Conservation (phyloP, 139 green algal species). For the Micractinium conductrix region DNA sequence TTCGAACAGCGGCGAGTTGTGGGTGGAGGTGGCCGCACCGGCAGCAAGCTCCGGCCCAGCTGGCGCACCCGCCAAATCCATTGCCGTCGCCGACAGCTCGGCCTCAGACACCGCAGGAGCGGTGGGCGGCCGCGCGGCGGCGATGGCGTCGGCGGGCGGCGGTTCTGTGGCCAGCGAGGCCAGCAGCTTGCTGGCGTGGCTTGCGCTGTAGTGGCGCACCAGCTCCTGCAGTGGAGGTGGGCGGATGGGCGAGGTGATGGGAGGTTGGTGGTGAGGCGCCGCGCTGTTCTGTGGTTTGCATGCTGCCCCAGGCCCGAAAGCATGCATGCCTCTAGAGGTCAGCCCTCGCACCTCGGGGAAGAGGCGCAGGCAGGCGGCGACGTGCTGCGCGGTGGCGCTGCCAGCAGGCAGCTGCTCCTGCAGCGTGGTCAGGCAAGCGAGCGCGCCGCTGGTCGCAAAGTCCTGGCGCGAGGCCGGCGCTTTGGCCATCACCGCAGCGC, state of each 20-base stretch:
- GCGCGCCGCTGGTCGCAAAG: slow-evolving; percentile 21
- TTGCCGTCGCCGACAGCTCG: too few relatives aligned
- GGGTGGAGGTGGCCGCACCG: too few relatives aligned
- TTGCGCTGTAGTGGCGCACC: neutral
- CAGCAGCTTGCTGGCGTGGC: slow-evolving; percentile 15
- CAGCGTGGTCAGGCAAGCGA: neutral
- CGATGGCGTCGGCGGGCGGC: slow-evolving; percentile 2
- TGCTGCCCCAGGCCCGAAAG: too few relatives aligned
- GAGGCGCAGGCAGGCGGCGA: slow-evolving; percentile 21
- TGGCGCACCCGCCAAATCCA: too few relatives aligned
- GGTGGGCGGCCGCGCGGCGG: neutral
- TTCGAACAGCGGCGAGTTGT: neutral
- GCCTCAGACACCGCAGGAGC: neutral
- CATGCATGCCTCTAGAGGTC: neutral
- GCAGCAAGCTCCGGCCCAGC: too few relatives aligned
- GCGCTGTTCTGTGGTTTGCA: neutral
- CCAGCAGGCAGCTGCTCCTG: neutral
- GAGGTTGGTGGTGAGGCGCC: neutral
- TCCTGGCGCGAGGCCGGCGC: neutral
- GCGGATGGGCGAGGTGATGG: neutral
- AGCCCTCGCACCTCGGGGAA: slow-evolving; percentile 6
- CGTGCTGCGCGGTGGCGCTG: neutral
- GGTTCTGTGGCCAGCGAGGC: slow-evolving; percentile 8
- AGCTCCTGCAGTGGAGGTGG: slow-evolving; percentile 9
- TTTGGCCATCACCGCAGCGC: slow-evolving; percentile 7